A percentile compares a stretch with the other conserved stretches of the same genome.
These are phyloP conservation scores for Podospora appendiculata DNA, from an alignment of 495 filamentous ascomycete genomes.

Conservation along the genomic window DNA sequence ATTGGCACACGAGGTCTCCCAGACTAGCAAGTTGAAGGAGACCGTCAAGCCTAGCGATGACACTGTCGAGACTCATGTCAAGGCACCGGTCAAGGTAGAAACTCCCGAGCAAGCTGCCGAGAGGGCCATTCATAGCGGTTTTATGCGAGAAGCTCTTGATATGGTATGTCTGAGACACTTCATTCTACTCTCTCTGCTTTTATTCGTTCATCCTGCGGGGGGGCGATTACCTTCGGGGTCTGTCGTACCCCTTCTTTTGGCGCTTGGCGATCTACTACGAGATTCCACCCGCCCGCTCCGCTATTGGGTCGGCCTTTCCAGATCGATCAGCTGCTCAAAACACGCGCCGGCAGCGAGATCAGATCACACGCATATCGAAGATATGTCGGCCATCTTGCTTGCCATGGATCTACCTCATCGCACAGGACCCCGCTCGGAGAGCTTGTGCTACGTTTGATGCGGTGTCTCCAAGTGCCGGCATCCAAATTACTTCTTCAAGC, in stretches of 20 bases:
- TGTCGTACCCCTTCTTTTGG: no score
- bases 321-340: no score
- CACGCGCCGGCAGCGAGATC: no score
- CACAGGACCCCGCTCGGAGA: conserved; percentile 2
- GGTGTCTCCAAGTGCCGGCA: conserved; percentile 2
- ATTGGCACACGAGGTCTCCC: conserved; percentile 11
- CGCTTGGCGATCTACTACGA: no score
- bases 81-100: conserved; percentile 6
- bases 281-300: no score
- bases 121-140: conserved; percentile 41
- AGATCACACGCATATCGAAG: no score
- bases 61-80: background rate
- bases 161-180: conserved; percentile 45
- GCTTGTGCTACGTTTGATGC: background rate
- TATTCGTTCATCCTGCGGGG: background rate
- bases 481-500: background rate
- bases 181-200: background rate
- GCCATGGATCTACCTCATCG: background rate
- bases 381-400: background rate
- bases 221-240: no score
- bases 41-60: conserved; percentile 3
- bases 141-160: conserved; percentile 62
- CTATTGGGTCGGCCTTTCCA: no score
- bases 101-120: conserved; percentile 25
- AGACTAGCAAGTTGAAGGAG: conserved; percentile 21